A percentile compares a stretch with the other conserved stretches of the same genome.
Evolutionary conservation across 108 stramenopile species (phyloP).

Genomic region (Fragilaria crotonensis): DNA sequence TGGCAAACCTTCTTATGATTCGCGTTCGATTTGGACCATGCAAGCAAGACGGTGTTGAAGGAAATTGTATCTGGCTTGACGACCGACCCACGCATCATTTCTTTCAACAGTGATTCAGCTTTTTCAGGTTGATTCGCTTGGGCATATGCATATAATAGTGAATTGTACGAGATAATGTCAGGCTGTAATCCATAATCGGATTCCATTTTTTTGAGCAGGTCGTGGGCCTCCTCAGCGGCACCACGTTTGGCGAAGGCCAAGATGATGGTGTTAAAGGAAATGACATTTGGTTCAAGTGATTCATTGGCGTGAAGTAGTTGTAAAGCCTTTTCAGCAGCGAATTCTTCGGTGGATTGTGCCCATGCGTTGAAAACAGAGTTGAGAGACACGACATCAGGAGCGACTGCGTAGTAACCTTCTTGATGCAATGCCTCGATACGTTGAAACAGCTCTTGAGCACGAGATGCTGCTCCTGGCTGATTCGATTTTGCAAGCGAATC

Average conservation of each 20-base stretch:
- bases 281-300: conserved; percentile 34
- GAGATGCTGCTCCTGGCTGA: conserved; percentile 39
- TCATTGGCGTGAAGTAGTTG: conserved; percentile 11
- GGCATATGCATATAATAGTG: conserved; percentile 43
- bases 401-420: conserved; percentile 65
- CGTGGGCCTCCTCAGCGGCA: conserved; percentile 13
- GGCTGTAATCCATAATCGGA: conserved; percentile 14
- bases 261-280: conserved; percentile 66
- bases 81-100: too few relatives aligned
- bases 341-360: conserved; percentile 31
- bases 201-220: conserved; percentile 28
- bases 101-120: conserved; percentile 30
- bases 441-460: conserved; percentile 60
- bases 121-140: conserved; percentile 12
- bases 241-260: conserved; percentile 29
- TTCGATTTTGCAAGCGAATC: conserved; percentile 46
- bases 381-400: conserved; percentile 47
- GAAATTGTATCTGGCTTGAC: conserved; percentile 25
- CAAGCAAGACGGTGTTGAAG: conserved; percentile 36
- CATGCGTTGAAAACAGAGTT: conserved; percentile 73
- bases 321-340: conserved; percentile 26
- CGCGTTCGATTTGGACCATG: conserved; percentile 25
- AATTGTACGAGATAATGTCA: conserved; percentile 63
- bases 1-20: too few relatives aligned
- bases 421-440: conserved; percentile 52